phyloP scores from a whole-genome alignment of 2,329 filamentous ascomycete genomes.

The Calonectria naviculata region DNA sequence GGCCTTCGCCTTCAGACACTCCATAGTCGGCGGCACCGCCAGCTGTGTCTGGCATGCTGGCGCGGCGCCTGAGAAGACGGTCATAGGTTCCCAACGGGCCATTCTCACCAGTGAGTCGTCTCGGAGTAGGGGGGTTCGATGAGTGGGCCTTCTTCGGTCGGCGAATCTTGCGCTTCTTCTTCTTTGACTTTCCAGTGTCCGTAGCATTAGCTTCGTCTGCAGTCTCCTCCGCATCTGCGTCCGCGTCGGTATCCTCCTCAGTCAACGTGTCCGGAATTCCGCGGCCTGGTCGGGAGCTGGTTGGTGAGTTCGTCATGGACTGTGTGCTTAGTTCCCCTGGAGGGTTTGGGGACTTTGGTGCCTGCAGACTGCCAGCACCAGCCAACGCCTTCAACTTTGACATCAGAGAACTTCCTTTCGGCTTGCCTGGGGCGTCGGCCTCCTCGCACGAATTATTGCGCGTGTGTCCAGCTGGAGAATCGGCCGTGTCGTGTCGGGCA shows the following conservation, averaged over 20 bases:
- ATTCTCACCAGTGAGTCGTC: constrained; percentile 54
- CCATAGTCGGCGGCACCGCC: constrained; percentile 70
- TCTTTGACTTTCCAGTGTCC: constrained; percentile 53
- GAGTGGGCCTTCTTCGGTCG: constrained; percentile 64
- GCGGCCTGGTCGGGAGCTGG: constrained; percentile 54
- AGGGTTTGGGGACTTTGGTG: constrained; percentile 53
- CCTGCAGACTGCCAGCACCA: constrained; percentile 59
- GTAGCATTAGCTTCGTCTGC: constrained; percentile 76
- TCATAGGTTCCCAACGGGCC: constrained; percentile 55
- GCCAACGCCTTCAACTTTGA: constrained; percentile 82
- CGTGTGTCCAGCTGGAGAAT: constrained; percentile 62
- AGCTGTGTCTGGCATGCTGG: constrained; percentile 71
- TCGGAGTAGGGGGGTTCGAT: constrained; percentile 76
- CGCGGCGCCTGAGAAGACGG: constrained; percentile 69
- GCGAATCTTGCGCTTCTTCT: constrained; percentile 71
- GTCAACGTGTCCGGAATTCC: constrained; percentile 65
- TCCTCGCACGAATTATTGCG: constrained; percentile 76
- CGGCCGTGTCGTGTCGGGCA: constrained; percentile 64
- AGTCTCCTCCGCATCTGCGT: constrained; percentile 86
- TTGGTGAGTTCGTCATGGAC: constrained; percentile 62
- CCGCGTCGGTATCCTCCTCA: constrained; percentile 60
- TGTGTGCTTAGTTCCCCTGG: constrained; percentile 49
- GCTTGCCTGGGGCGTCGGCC: constrained; percentile 68
- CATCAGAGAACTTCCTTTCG: constrained; percentile 75
- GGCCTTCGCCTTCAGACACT: constrained; percentile 80